Evolutionary conservation across 768 basidiomycete genomes (phyloP).

Genomic region (Agrocybe pediades): DNA sequence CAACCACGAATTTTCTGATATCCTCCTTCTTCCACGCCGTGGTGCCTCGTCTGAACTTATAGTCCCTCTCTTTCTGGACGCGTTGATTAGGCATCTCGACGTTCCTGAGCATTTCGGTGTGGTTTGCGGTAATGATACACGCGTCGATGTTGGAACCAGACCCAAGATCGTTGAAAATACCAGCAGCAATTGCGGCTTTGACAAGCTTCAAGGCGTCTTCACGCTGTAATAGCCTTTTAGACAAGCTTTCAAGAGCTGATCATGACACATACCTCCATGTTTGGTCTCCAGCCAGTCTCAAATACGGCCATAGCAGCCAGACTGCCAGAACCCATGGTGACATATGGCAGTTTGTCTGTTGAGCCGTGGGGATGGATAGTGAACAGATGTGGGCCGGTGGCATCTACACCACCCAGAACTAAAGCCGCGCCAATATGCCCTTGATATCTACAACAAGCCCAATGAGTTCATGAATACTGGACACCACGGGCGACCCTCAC

Average conservation of each 20-base stretch:
- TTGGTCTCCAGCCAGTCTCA: constrained; percentile 79
- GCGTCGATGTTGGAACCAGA: constrained; percentile 99
- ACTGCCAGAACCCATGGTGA: constrained; percentile 97
- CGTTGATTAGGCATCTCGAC: constrained; percentile 90
- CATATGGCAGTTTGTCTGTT: constrained; percentile 97
- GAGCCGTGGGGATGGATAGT: constrained; percentile 96
- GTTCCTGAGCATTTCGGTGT: constrained; percentile 93
- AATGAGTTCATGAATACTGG: neutral
- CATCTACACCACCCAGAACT: constrained; percentile 95
- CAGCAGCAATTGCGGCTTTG: constrained; percentile 84
- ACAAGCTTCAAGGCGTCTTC: constrained; percentile 83
- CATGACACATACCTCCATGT: constrained; percentile 66
- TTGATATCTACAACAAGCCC: constrained; percentile 63
- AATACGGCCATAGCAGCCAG: constrained; percentile 99
- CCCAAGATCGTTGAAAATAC: constrained; percentile 99
- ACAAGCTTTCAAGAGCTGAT: neutral
- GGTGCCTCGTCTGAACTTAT: constrained; percentile 80
- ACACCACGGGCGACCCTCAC: constrained; percentile 39
- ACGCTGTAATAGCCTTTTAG: constrained; percentile 45
- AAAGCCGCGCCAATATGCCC: constrained; percentile 94
- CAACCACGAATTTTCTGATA: constrained; percentile 70
- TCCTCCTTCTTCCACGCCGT: constrained; percentile 88
- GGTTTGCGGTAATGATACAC: constrained; percentile 85
- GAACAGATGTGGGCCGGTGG: constrained; percentile 92
- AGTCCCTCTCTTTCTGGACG: constrained; percentile 71